Conservation (phyloP, 2,329 filamentous ascomycete genomes). For the Aspergillus flavus region DNA sequence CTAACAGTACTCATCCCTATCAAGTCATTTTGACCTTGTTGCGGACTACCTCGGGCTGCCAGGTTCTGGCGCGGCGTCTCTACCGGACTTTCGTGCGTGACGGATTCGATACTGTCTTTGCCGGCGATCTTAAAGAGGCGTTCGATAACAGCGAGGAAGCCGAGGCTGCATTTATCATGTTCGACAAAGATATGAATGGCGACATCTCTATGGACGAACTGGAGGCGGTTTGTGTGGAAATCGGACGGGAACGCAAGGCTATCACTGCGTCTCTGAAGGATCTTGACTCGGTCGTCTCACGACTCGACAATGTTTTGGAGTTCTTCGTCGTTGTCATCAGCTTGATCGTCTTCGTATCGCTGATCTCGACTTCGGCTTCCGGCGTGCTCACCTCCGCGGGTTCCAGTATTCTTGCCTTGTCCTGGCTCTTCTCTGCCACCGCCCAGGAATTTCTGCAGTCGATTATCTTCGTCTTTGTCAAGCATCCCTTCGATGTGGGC, state of each 20-base stretch:
- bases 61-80: slow-evolving; percentile 82
- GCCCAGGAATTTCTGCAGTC: slow-evolving; percentile 95
- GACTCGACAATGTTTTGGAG: slow-evolving; percentile 85
- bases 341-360: slow-evolving; percentile 81
- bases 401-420: slow-evolving; percentile 82
- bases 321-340: slow-evolving; percentile 82
- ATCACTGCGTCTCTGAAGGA: slow-evolving; percentile 95
- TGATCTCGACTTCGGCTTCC: slow-evolving; percentile 88
- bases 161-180: slow-evolving; percentile 85
- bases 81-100: slow-evolving; percentile 83
- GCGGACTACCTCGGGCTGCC: slow-evolving; percentile 70
- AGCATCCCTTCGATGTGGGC: slow-evolving; percentile 95
- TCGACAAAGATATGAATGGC: slow-evolving; percentile 95
- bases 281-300: slow-evolving; percentile 87
- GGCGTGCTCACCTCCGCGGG: slow-evolving; percentile 88
- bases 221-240: slow-evolving; percentile 89
- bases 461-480: slow-evolving; percentile 93
- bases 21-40: slow-evolving; percentile 83
- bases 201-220: slow-evolving; percentile 96
- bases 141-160: slow-evolving; percentile 85
- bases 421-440: slow-evolving; percentile 89
- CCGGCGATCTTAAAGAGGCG: slow-evolving; percentile 75
- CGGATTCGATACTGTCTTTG: slow-evolving; percentile 73
- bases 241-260: slow-evolving; percentile 90
- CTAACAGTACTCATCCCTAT: slow-evolving; percentile 73